A percentile compares a stretch with the other conserved stretches of the same genome.
Conservation (phyloP, 1,284 basidiomycete genomes). For the Athelia psychrophila region DNA sequence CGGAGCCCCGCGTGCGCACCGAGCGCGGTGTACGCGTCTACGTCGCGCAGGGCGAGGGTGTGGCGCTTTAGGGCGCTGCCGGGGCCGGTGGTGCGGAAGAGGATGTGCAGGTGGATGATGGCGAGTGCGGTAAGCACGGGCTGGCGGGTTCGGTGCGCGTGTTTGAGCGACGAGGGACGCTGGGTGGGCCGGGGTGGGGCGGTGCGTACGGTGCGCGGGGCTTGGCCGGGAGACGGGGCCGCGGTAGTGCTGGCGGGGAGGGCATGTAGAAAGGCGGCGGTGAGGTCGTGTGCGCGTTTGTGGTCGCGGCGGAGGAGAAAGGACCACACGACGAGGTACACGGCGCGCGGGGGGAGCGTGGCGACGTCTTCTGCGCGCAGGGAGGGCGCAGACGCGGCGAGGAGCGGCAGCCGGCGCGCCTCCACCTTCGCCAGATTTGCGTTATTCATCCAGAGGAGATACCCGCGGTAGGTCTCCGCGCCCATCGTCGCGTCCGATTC, state of each 20-base stretch:
- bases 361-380: constrained; percentile 20
- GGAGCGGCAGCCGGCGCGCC: constrained; percentile 14
- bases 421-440: neutral
- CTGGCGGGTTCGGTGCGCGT: no score
- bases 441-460: no score
- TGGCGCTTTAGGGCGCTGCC: constrained; percentile 19
- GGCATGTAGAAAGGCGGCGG: neutral
- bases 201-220: no score
- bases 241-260: neutral
- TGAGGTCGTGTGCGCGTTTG: constrained; percentile 1
- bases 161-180: no score
- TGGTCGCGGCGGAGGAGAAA: constrained; percentile 31
- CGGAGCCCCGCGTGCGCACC: constrained; percentile 44
- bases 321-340: constrained; percentile 33
- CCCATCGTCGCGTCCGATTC: no score
- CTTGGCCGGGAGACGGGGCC: no score
- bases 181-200: no score
- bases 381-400: constrained; percentile 29
- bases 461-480: no score
- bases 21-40: constrained; percentile 40
- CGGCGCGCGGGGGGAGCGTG: constrained; percentile 30
- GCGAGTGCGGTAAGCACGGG: constrained; percentile 36
- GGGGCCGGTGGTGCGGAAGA: constrained; percentile 23
- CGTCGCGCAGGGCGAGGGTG: constrained; percentile 29
- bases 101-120: constrained; percentile 45